A percentile compares a stretch with the other conserved stretches of the same genome.
phyloP scores from a whole-genome alignment of 192 early-diverging fungal genomes.

The Helicostylum pulchrum region DNA sequence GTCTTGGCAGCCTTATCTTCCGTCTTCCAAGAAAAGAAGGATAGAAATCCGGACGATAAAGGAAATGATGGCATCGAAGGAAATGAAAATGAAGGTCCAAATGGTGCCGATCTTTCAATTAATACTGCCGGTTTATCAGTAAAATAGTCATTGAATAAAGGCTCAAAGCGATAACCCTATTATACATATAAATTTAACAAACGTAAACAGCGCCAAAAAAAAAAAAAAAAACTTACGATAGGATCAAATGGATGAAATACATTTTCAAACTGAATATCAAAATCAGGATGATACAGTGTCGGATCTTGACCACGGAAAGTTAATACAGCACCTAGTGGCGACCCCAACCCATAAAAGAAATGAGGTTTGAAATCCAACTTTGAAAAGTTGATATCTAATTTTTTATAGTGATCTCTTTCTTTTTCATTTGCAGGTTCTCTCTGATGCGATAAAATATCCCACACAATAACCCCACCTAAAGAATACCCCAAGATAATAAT shows the following conservation, averaged over 20 bases:
- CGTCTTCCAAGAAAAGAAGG: conserved; percentile 21
- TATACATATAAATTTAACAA: too few species aligned
- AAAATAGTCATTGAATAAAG: conserved; percentile 42
- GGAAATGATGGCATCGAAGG: conserved; percentile 35
- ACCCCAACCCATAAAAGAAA: conserved; percentile 48
- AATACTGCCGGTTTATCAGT: conserved; percentile 37
- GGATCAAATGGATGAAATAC: conserved; percentile 77
- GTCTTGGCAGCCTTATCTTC: conserved; percentile 7
- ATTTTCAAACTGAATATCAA: conserved; percentile 60
- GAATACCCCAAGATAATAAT: conserved; percentile 64
- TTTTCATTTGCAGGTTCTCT: conserved; percentile 14
- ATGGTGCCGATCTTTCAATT: conserved; percentile 27
- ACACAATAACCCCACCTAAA: conserved; percentile 66
- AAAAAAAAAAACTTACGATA: conserved; percentile 28
- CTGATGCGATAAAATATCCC: conserved; percentile 59
- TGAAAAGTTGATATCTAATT: conserved; percentile 26
- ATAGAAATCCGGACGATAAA: conserved; percentile 13
- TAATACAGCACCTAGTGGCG: conserved; percentile 54
- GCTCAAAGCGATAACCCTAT: conserved; percentile 65
- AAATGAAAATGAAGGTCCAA: conserved; percentile 35
- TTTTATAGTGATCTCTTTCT: conserved; percentile 18
- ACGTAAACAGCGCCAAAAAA: too few species aligned
- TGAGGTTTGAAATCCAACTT: conserved; percentile 48
- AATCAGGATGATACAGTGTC: conserved; percentile 47
- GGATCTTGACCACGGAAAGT: conserved; percentile 62